Conservation (phyloP, 1,139 yeast genomes). For the Hyphopichia buzzinii region DNA sequence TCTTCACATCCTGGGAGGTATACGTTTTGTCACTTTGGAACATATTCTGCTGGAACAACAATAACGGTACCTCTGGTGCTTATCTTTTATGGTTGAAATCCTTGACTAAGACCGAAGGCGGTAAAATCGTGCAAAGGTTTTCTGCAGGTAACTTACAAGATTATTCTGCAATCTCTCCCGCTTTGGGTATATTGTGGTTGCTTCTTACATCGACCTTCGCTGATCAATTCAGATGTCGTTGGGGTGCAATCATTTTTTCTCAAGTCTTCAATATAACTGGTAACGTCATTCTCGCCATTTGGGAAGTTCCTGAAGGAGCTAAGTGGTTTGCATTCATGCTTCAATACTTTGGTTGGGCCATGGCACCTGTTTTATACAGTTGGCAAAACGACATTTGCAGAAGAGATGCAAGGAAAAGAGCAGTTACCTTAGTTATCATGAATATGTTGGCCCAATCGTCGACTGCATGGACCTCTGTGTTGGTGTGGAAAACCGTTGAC, state of each 20-base stretch:
- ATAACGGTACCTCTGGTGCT: slow-evolving; percentile 46
- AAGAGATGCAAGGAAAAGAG: slow-evolving; percentile 41
- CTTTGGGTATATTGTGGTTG: slow-evolving; percentile 42
- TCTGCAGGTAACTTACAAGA: slow-evolving; percentile 36
- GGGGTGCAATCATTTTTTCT: slow-evolving; percentile 56
- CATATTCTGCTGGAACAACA: slow-evolving; percentile 63
- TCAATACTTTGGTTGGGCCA: slow-evolving; percentile 50
- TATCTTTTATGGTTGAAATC: slow-evolving; percentile 49
- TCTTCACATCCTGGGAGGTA: slow-evolving; percentile 55
- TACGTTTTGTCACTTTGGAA: slow-evolving; percentile 52
- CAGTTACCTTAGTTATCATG: slow-evolving; percentile 43
- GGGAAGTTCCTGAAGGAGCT: slow-evolving; percentile 44
- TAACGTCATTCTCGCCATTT: slow-evolving; percentile 42
- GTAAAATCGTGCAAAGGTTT: slow-evolving; percentile 21
- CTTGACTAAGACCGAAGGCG: slow-evolving; percentile 19
- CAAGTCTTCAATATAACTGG: slow-evolving; percentile 46
- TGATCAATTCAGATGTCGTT: slow-evolving; percentile 51
- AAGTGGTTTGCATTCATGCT: slow-evolving; percentile 51
- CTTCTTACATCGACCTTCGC: slow-evolving; percentile 40
- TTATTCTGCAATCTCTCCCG: slow-evolving; percentile 44
- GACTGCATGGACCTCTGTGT: slow-evolving; percentile 44
- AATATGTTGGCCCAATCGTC: slow-evolving; percentile 44
- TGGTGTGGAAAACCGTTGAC: slow-evolving; percentile 49
- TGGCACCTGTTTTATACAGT: slow-evolving; percentile 48
- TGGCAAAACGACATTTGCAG: slow-evolving; percentile 48